Evolutionary conservation across 495 filamentous ascomycete species (phyloP), one percentile per base, ranked within the genome.

Genomic region (Pyrenopolyporus hunteri): DNA sequence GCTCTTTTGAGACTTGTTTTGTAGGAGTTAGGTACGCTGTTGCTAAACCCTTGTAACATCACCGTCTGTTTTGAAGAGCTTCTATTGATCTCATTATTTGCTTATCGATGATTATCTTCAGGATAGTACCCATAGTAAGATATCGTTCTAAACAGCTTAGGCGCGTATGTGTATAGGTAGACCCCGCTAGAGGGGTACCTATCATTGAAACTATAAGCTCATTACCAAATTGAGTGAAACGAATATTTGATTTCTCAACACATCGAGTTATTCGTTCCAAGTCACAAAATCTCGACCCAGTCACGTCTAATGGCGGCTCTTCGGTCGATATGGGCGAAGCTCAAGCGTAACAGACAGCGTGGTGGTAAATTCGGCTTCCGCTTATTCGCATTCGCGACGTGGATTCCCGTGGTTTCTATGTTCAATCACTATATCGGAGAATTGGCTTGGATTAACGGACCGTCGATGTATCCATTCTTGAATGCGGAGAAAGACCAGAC

Each of bases 401-500:
- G 86, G 73, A 64, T 90, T 22, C 88, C 88, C 1, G 82, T 88
- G 22, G 69, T 82, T 19, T 78, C 87, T 36, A 87, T 84, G 74
- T 82, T 90, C 74, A 83, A 85, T 44, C 77, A 80, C 40, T 78
- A 88, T 64, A 76, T 90, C 46, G 78, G 81, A 43, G 78, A 87
- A 57, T 59, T 88, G 22, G 84, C 85, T 64, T 79, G 79, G 74
- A 85, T 92, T 60, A 77, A 73, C 22, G 90, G 90, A 2, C 76
- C 83, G 16, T 89, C 85, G 11, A 93, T 93, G 90, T 90, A 87
- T 49, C 90, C 90, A 0, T 88, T 84, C 70, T 67, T 93, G 8
- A 92, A 92, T 59, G 77, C 85, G 33, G 79, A 86, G 42, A 87
- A 75, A 68, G 78, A 86, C 33, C 72, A 81, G 59, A 82, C 78